These are phyloP conservation scores for Uronychia setigera DNA, from an alignment of 73 alveolate species.

Conservation along the genomic window DNA sequence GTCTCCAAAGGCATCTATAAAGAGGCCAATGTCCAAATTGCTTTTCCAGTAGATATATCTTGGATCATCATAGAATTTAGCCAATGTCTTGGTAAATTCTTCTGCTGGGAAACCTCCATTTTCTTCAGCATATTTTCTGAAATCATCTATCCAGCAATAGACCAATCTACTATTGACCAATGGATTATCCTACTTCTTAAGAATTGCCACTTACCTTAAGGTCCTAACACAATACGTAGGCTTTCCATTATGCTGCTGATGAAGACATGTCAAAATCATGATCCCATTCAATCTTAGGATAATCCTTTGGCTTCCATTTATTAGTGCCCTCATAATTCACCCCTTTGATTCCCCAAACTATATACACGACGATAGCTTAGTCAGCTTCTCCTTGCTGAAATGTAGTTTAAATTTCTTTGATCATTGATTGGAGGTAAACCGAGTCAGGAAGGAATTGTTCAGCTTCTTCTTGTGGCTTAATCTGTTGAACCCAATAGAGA, in stretches of 20 bases:
- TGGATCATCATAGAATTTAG: not conserved
- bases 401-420: not conserved
- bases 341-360: conserved; percentile 30
- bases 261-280: conserved; percentile 2
- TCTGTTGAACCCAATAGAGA: not conserved
- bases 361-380: not conserved
- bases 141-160: conserved; percentile 12
- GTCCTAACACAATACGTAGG: not conserved
- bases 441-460: not conserved
- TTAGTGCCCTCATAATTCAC: not conserved
- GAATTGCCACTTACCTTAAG: not conserved
- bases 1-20: not conserved
- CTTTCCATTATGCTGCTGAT: not conserved
- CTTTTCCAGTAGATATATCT: not conserved
- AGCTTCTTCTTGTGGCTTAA: not conserved
- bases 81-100: not conserved
- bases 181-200: not conserved
- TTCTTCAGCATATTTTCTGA: not conserved
- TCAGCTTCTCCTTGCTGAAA: conserved; percentile 9
- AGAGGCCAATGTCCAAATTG: not conserved
- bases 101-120: conserved; percentile 10
- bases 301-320: conserved; percentile 10
- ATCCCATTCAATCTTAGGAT: not conserved
- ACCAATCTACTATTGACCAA: not conserved
- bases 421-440: not conserved